Evolutionary conservation across 2,329 filamentous ascomycete genomes (phyloP), one percentile per base, ranked within the genome.

Genomic region (Erysiphe neolycopersici): DNA sequence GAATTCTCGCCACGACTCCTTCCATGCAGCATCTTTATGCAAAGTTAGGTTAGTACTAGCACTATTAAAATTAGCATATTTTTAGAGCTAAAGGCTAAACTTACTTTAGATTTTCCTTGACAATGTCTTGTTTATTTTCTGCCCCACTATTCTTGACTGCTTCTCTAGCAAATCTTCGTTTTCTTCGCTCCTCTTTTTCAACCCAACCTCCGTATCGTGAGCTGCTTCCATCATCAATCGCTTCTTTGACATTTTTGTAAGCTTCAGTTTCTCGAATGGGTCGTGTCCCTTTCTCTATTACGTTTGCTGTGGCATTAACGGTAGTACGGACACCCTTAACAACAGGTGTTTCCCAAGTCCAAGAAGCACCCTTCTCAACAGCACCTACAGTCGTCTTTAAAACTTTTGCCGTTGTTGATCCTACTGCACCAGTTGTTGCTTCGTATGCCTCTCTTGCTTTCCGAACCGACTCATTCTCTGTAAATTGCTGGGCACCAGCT

Each of bases 1-100:
- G 71, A 95, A 98, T 43, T 89, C 80, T 54, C 78, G 74, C 89
- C 89, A 98, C n/a, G 84, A 83, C 60, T 95, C 87, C 63, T 93
- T 94, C 83, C 87, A 95, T 18, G 80, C 81, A 13, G 89, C 77
- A 53, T 98, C 89, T 62, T 98, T 98, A 68, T 98, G 89, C 0
- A 98, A 60, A 0, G 87, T 95, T 41, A 98, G 66, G 56, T 92
- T 91, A 45, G 85, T 93, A 47, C 89, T 89, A 46, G 89, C 89
- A 46, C 89, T 94, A 51, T 43, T 50, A 64, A 57, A 62, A 59
- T 54, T 49, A 56, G 53, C 44, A 38, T 41, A 30, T 33, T 44
- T 56, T 46, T 52, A 35, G 38, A 31, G 8, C 38, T 31, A 36
- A 11, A 47, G 39, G 9, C 36, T 42, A 18, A 26, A 67, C 80